Percentiles rank a stretch among this genome's conserved stretches.
Evolutionary conservation across 805 yeast genomes (phyloP).

Genomic region (Sugiyamaella chiloensis): DNA sequence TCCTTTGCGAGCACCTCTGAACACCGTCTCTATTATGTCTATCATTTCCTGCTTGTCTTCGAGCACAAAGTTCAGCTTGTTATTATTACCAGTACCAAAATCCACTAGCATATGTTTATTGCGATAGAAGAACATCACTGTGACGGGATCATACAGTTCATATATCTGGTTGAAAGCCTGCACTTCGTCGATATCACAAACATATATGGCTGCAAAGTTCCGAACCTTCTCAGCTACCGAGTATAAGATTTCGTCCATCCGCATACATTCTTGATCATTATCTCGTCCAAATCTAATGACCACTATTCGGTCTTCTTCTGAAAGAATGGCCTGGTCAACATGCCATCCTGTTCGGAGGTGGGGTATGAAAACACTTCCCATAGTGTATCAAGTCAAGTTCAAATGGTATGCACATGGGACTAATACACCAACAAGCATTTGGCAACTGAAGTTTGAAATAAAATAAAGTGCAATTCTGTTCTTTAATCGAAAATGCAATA

Average conservation of each 20-base stretch:
- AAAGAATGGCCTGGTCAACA: constrained; percentile 92
- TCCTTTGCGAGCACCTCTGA: constrained; percentile 88
- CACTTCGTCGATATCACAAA: constrained; percentile 85
- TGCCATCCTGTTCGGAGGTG: constrained; percentile 90
- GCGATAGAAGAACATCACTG: constrained; percentile 88
- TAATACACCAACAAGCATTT: no score
- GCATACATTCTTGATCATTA: constrained; percentile 70
- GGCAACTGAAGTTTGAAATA: no score
- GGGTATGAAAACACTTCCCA: constrained; percentile 82
- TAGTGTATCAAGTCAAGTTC: no score
- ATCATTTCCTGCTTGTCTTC: constrained; percentile 84
- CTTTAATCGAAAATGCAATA: no score
- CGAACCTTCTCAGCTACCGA: constrained; percentile 77
- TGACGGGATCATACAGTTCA: constrained; percentile 84
- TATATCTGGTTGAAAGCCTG: constrained; percentile 90
- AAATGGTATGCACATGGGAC: no score
- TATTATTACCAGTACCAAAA: constrained; percentile 96
- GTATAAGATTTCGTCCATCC: constrained; percentile 83
- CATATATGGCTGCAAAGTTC: constrained; percentile 82
- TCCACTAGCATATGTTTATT: constrained; percentile 98
- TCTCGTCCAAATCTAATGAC: constrained; percentile 87
- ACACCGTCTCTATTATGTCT: constrained; percentile 85
- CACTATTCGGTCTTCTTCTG: constrained; percentile 82
- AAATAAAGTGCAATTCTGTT: no score
- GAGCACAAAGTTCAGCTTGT: constrained; percentile 79